phyloP scores from a whole-genome alignment of 2,329 filamentous ascomycete species.

The Calonectria pseudoreteaudii region DNA sequence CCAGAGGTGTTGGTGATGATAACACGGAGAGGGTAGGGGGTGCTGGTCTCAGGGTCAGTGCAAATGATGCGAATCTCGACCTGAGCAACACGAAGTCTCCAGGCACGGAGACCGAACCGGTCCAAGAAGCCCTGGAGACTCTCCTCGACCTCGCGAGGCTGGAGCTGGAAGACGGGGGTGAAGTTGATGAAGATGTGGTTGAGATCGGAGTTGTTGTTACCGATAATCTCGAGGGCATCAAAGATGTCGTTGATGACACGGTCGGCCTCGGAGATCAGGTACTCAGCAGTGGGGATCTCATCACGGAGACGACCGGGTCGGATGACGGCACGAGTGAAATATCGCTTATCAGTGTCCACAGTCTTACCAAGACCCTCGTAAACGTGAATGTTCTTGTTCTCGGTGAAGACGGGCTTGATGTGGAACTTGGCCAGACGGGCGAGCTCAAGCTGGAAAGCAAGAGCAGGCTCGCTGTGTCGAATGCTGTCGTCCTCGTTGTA shows the following conservation, averaged over 20 bases:
- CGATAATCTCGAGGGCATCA: conserved; percentile 97
- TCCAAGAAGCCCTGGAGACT: conserved; percentile 95
- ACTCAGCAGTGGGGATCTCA: conserved; percentile 98
- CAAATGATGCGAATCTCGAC: conserved; percentile 99
- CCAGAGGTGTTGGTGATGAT: conserved; percentile 98
- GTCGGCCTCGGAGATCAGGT: conserved; percentile 96
- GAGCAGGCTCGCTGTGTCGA: conserved; percentile 94
- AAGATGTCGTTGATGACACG: conserved; percentile 97
- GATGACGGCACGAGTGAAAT: conserved; percentile 97
- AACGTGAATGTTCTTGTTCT: conserved; percentile 99
- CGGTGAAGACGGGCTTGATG: conserved; percentile 98
- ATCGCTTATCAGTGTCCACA: conserved; percentile 95
- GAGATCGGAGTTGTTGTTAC: conserved; percentile 98
- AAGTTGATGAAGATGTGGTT: conserved; percentile 99
- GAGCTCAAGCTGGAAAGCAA: conserved; percentile 98
- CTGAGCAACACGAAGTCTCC: conserved; percentile 95
- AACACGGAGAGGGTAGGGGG: conserved; percentile 91
- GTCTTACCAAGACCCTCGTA: conserved; percentile 97
- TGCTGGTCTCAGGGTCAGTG: conserved; percentile 86
- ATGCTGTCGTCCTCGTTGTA: conserved; percentile 96
- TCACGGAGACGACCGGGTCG: conserved; percentile 93
- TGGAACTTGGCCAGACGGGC: conserved; percentile 95
- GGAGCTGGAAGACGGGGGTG: conserved; percentile 92
- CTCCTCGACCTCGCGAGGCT: conserved; percentile 90
- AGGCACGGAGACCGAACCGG: conserved; percentile 92